Conservation (phyloP, 768 basidiomycete species). For the Tricholoma hemisulphureum region DNA sequence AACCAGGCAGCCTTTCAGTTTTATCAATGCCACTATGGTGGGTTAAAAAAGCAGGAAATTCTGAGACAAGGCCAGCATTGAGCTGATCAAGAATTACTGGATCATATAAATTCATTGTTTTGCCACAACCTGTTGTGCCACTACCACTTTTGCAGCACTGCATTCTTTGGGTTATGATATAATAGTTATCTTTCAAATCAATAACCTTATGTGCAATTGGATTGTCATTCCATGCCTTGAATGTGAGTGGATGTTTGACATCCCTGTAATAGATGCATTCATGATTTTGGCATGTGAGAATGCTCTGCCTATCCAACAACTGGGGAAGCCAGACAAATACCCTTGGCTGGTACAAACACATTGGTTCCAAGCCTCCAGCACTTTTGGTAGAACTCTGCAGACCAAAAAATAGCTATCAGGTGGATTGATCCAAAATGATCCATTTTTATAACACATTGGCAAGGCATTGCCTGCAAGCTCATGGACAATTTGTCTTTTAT, state of each 20-base stretch:
- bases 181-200: constrained; percentile 12
- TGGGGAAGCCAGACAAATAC: too few relatives aligned
- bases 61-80: constrained; percentile 4
- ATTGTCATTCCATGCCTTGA: too few relatives aligned
- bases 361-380: too few relatives aligned
- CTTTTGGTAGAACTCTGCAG: too few relatives aligned
- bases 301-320: too few relatives aligned
- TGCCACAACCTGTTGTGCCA: constrained; percentile 20
- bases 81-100: constrained; percentile 11
- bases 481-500: constrained; percentile 7
- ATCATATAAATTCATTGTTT: constrained; percentile 15
- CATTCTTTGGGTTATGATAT: constrained; percentile 14
- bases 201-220: too few relatives aligned
- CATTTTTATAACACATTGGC: constrained; percentile 8
- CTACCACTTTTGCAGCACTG: constrained; percentile 7
- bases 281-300: too few relatives aligned
- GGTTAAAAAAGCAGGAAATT: constrained; percentile 16
- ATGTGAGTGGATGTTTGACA: too few relatives aligned
- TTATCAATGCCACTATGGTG: constrained; percentile 18
- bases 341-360: too few relatives aligned
- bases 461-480: constrained; percentile 5
- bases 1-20: too few relatives aligned
- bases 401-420: too few relatives aligned
- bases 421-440: constrained; percentile 11
- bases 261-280: too few relatives aligned